Evolutionary conservation across 2,329 filamentous ascomycete species (phyloP).

Genomic region (Penicillium sp.): DNA sequence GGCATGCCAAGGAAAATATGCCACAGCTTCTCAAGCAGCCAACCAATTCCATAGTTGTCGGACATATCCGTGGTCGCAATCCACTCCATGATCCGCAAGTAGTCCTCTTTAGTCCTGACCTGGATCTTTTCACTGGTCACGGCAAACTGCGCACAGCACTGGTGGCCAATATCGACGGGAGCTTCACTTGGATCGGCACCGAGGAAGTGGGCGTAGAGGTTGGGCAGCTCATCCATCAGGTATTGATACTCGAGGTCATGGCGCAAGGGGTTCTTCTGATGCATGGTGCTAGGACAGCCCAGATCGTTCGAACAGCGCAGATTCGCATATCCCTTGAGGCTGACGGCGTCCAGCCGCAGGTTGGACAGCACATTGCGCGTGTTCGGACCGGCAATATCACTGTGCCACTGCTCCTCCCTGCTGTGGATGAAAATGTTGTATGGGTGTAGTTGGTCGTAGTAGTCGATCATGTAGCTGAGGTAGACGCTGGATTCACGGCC

Average conservation of each 20-base stretch:
- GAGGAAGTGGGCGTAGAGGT: constrained; percentile 28
- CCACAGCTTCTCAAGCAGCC: constrained; percentile 16
- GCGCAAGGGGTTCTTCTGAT: constrained; percentile 15
- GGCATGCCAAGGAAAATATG: constrained; percentile 16
- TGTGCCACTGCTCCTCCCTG: constrained; percentile 57
- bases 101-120: constrained; percentile 2
- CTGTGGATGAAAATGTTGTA: constrained; percentile 62
- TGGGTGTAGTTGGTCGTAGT: constrained; percentile 59
- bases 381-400: constrained; percentile 46
- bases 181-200: constrained; percentile 12
- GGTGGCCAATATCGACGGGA: constrained; percentile 7
- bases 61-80: constrained; percentile 9
- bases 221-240: constrained; percentile 27
- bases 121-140: constrained; percentile 6
- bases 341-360: constrained; percentile 39
- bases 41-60: constrained; percentile 15
- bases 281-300: constrained; percentile 42
- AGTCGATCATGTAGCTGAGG: constrained; percentile 60
- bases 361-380: constrained; percentile 30
- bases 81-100: constrained; percentile 8
- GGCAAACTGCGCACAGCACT: constrained; percentile 13
- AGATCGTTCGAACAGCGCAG: constrained; percentile 38
- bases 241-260: constrained; percentile 11
- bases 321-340: constrained; percentile 40
- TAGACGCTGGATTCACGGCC: constrained; percentile 64